Evolutionary conservation across 2,329 filamentous ascomycete species (phyloP).

Genomic region (Microcyclospora pomicola): DNA sequence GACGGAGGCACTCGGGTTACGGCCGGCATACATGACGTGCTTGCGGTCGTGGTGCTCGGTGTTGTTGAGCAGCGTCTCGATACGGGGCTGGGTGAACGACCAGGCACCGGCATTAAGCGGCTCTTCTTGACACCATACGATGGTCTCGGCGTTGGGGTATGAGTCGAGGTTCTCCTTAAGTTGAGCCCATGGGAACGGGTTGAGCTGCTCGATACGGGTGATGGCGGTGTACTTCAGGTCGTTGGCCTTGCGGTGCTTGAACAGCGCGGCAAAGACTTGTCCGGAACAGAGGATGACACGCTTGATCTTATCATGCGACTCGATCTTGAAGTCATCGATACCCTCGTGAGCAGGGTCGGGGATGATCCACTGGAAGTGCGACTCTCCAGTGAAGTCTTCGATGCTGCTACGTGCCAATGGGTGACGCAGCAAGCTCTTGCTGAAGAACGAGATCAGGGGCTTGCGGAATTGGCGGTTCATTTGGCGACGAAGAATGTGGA

Average conservation of each 20-base stretch:
- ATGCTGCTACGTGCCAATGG: conserved; percentile 79
- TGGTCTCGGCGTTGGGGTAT: conserved; percentile 94
- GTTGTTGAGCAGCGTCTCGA: conserved; percentile 90
- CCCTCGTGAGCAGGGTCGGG: conserved; percentile 72
- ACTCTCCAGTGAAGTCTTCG: conserved; percentile 80
- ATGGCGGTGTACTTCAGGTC: conserved; percentile 83
- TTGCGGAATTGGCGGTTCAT: conserved; percentile 99
- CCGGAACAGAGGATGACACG: conserved; percentile 89
- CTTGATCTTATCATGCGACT: conserved; percentile 71
- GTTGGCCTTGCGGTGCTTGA: conserved; percentile 81
- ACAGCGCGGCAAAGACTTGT: conserved; percentile 80
- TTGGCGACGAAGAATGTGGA: conserved; percentile 91
- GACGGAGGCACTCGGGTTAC: conserved; percentile 83
- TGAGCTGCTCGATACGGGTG: conserved; percentile 90
- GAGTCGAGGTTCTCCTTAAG: conserved; percentile 90
- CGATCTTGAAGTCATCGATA: conserved; percentile 47
- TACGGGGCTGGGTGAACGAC: conserved; percentile 92
- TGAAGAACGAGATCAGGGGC: conserved; percentile 96
- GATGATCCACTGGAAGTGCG: conserved; percentile 95
- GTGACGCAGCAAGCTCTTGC: conserved; percentile 89
- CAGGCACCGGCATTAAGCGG: conserved; percentile 93
- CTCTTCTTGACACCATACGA: conserved; percentile 96
- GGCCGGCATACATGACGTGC: conserved; percentile 93
- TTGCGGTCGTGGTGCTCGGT: conserved; percentile 86
- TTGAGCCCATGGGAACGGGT: conserved; percentile 97